phyloP scores from a whole-genome alignment of 2,329 filamentous ascomycete genomes.

The Chaetomium strumarium region DNA sequence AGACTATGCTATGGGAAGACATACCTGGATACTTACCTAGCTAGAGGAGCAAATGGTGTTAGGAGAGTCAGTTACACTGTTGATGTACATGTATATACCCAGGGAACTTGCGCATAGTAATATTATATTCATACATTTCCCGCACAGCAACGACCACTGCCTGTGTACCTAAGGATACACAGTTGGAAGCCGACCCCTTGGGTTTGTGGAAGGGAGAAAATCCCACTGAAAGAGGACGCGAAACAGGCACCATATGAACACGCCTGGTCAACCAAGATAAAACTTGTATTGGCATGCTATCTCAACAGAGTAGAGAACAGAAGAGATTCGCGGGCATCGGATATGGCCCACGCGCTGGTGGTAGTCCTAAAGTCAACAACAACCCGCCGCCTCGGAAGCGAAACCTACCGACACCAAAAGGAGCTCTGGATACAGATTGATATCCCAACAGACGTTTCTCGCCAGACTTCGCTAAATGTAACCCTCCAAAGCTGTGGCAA shows the following conservation, averaged over 20 bases:
- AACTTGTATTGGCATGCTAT: background rate
- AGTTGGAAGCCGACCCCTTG: too few relatives aligned
- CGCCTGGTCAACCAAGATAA: too few relatives aligned
- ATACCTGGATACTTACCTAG: too few relatives aligned
- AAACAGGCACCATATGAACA: too few relatives aligned
- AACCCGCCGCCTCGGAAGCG: too few relatives aligned
- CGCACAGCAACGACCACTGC: background rate
- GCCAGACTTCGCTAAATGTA: background rate
- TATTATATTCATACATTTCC: background rate
- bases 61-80: background rate
- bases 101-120: background rate
- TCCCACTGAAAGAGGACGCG: too few relatives aligned
- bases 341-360: background rate
- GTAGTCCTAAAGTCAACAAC: background rate
- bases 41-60: too few relatives aligned
- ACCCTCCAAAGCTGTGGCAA: background rate
- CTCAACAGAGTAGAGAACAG: background rate
- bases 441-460: slow-evolving; percentile 8
- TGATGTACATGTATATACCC: background rate
- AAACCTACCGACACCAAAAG: background rate
- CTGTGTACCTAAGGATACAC: too few relatives aligned
- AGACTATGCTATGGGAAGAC: too few relatives aligned
- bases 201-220: too few relatives aligned
- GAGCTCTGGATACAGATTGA: slow-evolving; percentile 1
- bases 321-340: background rate